Base-by-base conservation (phyloP, 768 basidiomycete genomes). In the Pleurotus ostreatus region DNA sequence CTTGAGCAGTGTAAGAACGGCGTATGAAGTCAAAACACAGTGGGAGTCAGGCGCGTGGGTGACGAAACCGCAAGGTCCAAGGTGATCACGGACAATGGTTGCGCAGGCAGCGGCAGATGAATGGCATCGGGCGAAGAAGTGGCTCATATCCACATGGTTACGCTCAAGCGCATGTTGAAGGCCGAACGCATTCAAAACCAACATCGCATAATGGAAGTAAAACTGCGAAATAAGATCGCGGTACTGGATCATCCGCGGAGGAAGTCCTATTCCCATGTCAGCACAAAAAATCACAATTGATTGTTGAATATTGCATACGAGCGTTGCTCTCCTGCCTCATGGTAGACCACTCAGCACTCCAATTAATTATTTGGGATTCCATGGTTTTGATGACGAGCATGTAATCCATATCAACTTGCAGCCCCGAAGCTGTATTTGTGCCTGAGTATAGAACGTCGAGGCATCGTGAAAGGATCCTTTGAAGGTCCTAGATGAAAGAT, bases 141-240 rank as follows among this genome's bases (percentile, higher is more conserved):
- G 86, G 0, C 85, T 85, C 41, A 91, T 85, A 65, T 94, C 84
- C 43, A 89, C 70, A 0, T 80, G 71, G 3, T 82, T 78, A 16
- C 82, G 80, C 70, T 96, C 95, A 55, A 98, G 73, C n/a, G 96
- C 93, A 65, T 96, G 91, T 69, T 99, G 95, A 43, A 99, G 79
- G 9, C 96, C 96, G 63, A 99, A 99, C 1, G 95, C 96, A 66
- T 97, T 94, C 57, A 98, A 74, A 38, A 97, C 91, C 51, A 99
- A 81, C 72, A 84, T 82, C 22, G 87, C 83, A 64, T 96, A 96
- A 66, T 92, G 82, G 72, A 82, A 89, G 68, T 92, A 93, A 66
- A 94, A 95, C 61, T 81, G 74, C 23, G 81, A 78, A 41, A 83
- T 81, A 49, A 79, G 69, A 43, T 66, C 66, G 56, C 78, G 76